Conservation (phyloP, 192 early-diverging fungal genomes). For the Phlyctochytrium planicorne region DNA sequence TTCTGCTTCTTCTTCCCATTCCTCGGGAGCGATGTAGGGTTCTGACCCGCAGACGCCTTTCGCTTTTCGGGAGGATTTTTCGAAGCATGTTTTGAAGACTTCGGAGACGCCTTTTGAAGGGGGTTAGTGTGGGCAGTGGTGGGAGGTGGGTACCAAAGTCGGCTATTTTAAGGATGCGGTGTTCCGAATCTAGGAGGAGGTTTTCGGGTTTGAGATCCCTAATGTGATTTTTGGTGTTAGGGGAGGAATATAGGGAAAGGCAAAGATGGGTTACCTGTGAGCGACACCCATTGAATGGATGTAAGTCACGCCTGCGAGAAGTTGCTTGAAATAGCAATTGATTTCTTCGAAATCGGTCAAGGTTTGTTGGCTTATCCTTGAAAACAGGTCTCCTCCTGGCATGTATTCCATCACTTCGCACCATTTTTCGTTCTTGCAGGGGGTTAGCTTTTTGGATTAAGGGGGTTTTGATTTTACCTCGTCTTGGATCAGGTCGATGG, state of each 20-base stretch:
- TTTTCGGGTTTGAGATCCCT: slow-evolving; percentile 59
- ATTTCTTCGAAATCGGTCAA: slow-evolving; percentile 42
- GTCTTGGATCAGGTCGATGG: slow-evolving; percentile 92
- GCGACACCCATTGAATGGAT: slow-evolving; percentile 55
- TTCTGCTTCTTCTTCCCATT: slow-evolving; percentile 37
- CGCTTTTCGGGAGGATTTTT: slow-evolving; percentile 37
- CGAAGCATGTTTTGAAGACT: slow-evolving; percentile 50
- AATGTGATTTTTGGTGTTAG: slow-evolving; percentile 1
- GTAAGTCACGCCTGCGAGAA: slow-evolving; percentile 48
- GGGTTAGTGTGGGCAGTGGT: background rate
- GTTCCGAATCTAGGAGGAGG: slow-evolving; percentile 44
- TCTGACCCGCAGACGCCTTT: slow-evolving; percentile 50
- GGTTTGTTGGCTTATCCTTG: slow-evolving; percentile 31
- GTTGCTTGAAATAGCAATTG: slow-evolving; percentile 56
- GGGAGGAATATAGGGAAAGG: background rate
- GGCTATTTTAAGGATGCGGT: slow-evolving; percentile 51
- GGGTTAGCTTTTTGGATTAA: too few species aligned
- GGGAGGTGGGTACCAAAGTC: slow-evolving; percentile 50
- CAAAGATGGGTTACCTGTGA: slow-evolving; percentile 32
- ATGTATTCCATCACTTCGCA: slow-evolving; percentile 61
- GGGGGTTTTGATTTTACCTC: slow-evolving; percentile 45
- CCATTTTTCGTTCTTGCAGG: slow-evolving; percentile 41
- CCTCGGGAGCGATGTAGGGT: slow-evolving; percentile 62
- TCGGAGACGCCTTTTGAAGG: slow-evolving; percentile 42
- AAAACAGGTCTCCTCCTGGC: slow-evolving; percentile 52